phyloP scores from a whole-genome alignment of 2,329 filamentous ascomycete species.

The Cladophialophora exuberans region DNA sequence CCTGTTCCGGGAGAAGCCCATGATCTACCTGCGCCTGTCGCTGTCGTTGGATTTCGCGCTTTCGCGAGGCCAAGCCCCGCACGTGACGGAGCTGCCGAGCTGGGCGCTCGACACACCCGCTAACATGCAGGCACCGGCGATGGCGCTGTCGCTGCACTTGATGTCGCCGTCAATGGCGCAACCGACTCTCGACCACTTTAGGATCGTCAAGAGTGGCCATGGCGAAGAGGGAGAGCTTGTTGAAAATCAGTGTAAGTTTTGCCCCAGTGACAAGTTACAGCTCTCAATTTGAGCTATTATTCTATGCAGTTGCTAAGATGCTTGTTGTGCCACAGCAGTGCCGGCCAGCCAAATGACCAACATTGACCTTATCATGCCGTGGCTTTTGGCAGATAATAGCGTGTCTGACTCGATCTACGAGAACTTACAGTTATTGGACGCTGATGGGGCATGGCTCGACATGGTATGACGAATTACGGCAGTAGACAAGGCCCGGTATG shows the following conservation, averaged over 20 bases:
- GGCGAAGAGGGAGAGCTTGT: not conserved
- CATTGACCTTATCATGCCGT: slow-evolving; percentile 1
- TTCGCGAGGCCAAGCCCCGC: slow-evolving; percentile 1
- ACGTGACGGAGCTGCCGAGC: slow-evolving; percentile 1
- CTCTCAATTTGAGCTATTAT: not conserved
- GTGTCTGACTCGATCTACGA: slow-evolving; percentile 1
- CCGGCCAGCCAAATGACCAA: not conserved
- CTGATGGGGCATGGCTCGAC: not conserved
- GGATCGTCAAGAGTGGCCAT: not conserved
- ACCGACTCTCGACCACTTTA: not conserved
- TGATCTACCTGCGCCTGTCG: slow-evolving; percentile 3
- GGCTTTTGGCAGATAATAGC: not conserved
- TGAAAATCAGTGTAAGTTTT: not conserved
- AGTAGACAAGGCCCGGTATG: not conserved
- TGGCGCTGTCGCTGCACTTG: not conserved
- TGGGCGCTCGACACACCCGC: slow-evolving; percentile 3
- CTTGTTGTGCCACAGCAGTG: not conserved
- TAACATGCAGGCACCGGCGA: not conserved
- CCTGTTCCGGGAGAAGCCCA: not conserved
- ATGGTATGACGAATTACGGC: not conserved
- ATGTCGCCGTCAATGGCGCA: slow-evolving; percentile 4
- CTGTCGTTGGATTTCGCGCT: not conserved
- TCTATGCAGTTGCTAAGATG: not conserved
- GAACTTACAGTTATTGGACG: not conserved
- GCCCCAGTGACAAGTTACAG: not conserved